Conservation (phyloP, 2,329 filamentous ascomycete species). For the Aspergillus quadrilineatus region DNA sequence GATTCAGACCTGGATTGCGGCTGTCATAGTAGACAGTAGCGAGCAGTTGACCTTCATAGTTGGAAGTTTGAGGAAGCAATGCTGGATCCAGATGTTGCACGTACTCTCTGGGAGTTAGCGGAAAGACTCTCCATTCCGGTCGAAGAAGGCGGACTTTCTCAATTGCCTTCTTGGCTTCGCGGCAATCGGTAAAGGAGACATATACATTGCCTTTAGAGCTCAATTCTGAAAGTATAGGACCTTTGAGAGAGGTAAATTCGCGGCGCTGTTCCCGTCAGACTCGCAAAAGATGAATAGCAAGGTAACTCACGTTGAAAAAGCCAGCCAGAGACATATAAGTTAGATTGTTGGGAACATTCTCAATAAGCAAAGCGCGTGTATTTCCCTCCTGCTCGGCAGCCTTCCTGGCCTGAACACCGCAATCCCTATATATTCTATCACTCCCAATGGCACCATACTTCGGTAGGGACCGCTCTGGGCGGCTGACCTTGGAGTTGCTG, state of each 20-base stretch:
- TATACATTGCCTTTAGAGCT: constrained; percentile 47
- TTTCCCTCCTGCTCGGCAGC: constrained; percentile 28
- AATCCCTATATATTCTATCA: constrained; percentile 14
- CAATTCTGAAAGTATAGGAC: constrained; percentile 39
- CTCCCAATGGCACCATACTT: constrained; percentile 28
- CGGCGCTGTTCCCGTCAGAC: constrained; percentile 26
- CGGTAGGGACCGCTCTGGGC: constrained; percentile 16
- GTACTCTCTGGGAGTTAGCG: constrained; percentile 49
- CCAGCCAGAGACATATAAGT: constrained; percentile 37
- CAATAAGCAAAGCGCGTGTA: constrained; percentile 33
- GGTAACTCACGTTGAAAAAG: constrained; percentile 40
- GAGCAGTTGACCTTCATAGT: constrained; percentile 58
- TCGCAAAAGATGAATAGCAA: background rate
- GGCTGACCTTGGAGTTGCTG: constrained; percentile 9
- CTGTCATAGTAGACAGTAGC: constrained; percentile 49
- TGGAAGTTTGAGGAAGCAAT: constrained; percentile 32
- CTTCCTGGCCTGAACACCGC: constrained; percentile 14
- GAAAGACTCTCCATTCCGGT: constrained; percentile 50
- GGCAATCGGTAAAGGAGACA: constrained; percentile 60
- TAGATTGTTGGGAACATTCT: constrained; percentile 32
- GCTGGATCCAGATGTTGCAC: constrained; percentile 36
- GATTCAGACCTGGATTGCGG: constrained; percentile 27
- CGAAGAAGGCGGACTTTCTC: constrained; percentile 47
- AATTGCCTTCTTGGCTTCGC: constrained; percentile 56
- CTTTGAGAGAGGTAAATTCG: constrained; percentile 39